Percentiles rank a stretch among this genome's conserved stretches.
Evolutionary conservation across 768 basidiomycete species (phyloP).

Genomic region (Scleroderma bovista): DNA sequence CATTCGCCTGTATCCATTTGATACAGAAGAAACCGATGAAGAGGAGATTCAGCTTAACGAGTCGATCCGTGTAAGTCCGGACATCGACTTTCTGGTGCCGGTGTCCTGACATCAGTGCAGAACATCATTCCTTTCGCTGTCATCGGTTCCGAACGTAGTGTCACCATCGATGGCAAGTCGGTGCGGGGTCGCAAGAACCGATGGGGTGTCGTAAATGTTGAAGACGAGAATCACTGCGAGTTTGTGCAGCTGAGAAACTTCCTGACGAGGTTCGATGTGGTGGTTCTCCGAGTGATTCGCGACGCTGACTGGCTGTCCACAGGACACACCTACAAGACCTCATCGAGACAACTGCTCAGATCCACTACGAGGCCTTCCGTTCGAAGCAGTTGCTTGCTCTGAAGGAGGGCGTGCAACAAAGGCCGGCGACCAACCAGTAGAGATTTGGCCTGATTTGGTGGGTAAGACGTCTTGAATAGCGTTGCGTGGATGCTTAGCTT

Average conservation of each 20-base stretch:
- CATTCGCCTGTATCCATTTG: slow-evolving; percentile 95
- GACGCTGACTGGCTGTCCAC: background rate
- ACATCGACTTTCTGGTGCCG: background rate
- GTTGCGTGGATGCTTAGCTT: no score
- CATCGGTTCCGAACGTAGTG: slow-evolving; percentile 93
- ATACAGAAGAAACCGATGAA: slow-evolving; percentile 91
- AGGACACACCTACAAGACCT: slow-evolving; percentile 97
- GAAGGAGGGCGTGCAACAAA: slow-evolving; percentile 87
- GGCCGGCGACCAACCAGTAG: slow-evolving; percentile 41
- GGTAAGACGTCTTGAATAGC: background rate
- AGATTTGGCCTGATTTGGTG: slow-evolving; percentile 15
- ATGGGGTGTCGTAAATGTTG: slow-evolving; percentile 98
- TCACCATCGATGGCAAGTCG: slow-evolving; percentile 92
- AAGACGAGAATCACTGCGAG: slow-evolving; percentile 96
- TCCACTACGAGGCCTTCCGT: slow-evolving; percentile 99
- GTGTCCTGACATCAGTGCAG: slow-evolving; percentile 35
- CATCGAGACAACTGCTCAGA: slow-evolving; percentile 98
- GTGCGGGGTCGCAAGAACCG: slow-evolving; percentile 96
- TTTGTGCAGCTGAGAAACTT: slow-evolving; percentile 97
- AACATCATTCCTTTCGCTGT: slow-evolving; percentile 95
- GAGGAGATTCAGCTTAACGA: slow-evolving; percentile 91
- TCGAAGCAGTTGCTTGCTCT: slow-evolving; percentile 96
- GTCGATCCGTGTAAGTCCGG: slow-evolving; percentile 67
- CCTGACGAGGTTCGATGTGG: slow-evolving; percentile 64
- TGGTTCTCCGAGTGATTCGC: background rate